A percentile compares a stretch with the other conserved stretches of the same genome.
Evolutionary conservation across 73 alveolate species (phyloP).

Genomic region (Symbiodinium natans): DNA sequence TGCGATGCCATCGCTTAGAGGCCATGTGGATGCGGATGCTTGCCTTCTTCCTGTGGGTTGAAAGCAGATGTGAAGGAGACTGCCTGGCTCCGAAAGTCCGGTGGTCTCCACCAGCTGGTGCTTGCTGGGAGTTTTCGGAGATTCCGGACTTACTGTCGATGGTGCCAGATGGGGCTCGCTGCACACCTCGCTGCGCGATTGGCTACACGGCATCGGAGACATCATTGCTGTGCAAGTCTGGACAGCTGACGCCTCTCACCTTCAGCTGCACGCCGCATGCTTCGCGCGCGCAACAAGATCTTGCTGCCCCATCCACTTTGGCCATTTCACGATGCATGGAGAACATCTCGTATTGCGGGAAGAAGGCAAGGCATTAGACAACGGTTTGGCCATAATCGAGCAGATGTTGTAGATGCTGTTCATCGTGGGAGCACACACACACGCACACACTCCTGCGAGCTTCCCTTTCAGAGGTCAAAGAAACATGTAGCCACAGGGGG

Average conservation of each 20-base stretch:
- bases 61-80: neutral
- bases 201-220: constrained; percentile 5
- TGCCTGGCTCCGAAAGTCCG: constrained; percentile 31
- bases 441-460: too few relatives aligned
- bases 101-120: neutral
- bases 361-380: neutral
- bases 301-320: neutral
- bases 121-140: neutral
- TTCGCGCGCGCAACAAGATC: neutral
- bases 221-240: neutral
- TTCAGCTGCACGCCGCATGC: neutral
- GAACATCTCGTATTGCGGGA: neutral
- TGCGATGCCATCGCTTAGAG: too few relatives aligned
- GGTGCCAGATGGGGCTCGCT: constrained; percentile 21
- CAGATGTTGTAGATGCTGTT: too few relatives aligned
- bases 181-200: constrained; percentile 11
- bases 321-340: constrained; percentile 3
- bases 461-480: too few relatives aligned
- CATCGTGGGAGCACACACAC: neutral
- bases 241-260: constrained; percentile 10
- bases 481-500: too few relatives aligned
- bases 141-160: too few relatives aligned
- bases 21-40: neutral
- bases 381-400: too few relatives aligned
- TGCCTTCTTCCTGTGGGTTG: neutral